A percentile compares a stretch with the other conserved stretches of the same genome.
phyloP scores from a whole-genome alignment of 2,329 filamentous ascomycete genomes.

The Monosporascus sp. region DNA sequence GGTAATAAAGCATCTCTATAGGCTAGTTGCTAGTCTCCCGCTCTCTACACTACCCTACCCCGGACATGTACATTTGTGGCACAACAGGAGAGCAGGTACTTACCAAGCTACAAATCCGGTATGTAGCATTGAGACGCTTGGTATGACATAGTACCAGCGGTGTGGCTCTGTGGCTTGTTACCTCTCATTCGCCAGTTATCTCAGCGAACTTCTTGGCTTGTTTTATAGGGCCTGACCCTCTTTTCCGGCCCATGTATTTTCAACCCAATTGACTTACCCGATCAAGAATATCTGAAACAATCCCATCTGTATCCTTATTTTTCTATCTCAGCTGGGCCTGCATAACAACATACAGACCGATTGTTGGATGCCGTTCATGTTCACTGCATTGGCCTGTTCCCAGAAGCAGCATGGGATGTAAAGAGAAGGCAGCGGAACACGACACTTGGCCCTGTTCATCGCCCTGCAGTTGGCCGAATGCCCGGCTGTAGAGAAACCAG shows the following conservation, averaged over 20 bases:
- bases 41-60: too few species aligned
- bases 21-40: too few species aligned
- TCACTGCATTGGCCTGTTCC: too few species aligned
- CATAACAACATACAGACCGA: too few species aligned
- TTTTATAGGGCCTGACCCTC: neutral
- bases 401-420: too few species aligned
- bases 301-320: slow-evolving; percentile 1
- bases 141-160: neutral
- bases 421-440: neutral
- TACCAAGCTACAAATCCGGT: neutral
- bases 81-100: neutral
- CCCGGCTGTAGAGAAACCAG: too few species aligned
- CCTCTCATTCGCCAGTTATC: neutral
- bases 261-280: slow-evolving; percentile 7
- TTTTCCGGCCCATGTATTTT: slow-evolving; percentile 2
- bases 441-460: neutral
- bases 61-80: too few species aligned
- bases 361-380: too few species aligned
- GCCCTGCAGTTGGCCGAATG: neutral
- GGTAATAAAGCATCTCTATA: too few species aligned
- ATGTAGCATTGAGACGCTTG: neutral
- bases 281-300: slow-evolving; percentile 9
- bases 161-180: neutral
- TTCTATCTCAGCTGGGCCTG: neutral
- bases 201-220: neutral